Evolutionary conservation across 106 monocot genomes (phyloP).

Genomic region (Platanthera zijinensis): DNA sequence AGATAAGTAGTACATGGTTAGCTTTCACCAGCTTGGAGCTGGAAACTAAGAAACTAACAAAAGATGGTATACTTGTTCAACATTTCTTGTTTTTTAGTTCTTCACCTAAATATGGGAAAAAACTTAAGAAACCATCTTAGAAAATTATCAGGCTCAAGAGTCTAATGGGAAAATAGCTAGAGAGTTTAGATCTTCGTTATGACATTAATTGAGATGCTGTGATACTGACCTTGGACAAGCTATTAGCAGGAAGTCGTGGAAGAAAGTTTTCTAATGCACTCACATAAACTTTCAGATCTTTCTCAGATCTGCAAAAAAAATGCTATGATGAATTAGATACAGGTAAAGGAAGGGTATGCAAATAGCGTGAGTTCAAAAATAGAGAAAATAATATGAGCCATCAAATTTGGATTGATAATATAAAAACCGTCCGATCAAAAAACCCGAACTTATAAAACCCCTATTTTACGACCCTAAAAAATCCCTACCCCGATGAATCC

Average conservation of each 20-base stretch:
- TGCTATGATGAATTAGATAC: constrained; percentile 4
- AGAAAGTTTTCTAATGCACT: constrained; percentile 46
- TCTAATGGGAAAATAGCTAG: neutral
- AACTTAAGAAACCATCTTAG: neutral
- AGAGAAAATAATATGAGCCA: too few relatives aligned
- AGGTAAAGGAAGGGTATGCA: neutral
- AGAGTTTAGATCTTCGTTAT: neutral
- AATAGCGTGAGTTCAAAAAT: too few relatives aligned
- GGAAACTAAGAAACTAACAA: neutral
- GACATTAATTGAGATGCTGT: neutral
- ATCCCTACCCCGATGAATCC: too few relatives aligned
- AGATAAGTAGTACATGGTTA: neutral
- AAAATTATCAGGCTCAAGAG: neutral
- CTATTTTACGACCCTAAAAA: too few relatives aligned
- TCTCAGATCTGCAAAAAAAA: constrained; percentile 34
- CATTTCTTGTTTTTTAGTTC: neutral
- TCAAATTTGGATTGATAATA: too few relatives aligned
- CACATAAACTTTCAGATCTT: constrained; percentile 63
- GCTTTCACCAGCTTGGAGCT: neutral
- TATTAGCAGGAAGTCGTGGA: constrained; percentile 61
- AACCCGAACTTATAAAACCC: too few relatives aligned
- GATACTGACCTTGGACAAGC: constrained; percentile 59
- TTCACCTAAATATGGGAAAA: neutral
- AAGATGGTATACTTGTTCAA: neutral
- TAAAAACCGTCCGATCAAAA: too few relatives aligned